Conservation (phyloP, 208 protist genomes). For the Leishmania guyanensis region DNA sequence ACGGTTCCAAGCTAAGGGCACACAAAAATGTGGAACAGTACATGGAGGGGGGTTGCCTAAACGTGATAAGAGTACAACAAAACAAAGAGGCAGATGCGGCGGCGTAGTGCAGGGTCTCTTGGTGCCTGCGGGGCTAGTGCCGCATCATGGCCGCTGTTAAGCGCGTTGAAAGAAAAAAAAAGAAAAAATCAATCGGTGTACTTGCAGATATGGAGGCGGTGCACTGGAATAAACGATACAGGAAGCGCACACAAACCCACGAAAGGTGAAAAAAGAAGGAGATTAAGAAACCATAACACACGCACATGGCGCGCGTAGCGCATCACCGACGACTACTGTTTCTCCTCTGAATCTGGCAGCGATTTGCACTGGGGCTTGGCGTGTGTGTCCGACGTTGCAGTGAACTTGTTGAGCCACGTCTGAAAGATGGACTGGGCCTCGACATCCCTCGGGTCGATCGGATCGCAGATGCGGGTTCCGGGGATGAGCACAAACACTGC, state of each 20-base stretch:
- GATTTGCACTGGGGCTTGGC: background rate
- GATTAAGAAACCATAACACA: background rate
- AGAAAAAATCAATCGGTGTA: background rate
- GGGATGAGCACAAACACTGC: conserved; percentile 69
- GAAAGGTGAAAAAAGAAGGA: background rate
- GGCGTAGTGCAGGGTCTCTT: conserved; percentile 1
- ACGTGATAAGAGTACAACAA: background rate
- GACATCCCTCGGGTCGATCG: conserved; percentile 37
- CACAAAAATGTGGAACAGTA: background rate
- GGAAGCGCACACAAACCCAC: background rate
- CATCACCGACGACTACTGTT: background rate
- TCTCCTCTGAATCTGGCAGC: background rate
- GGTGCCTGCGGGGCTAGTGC: background rate
- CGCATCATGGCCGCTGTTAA: background rate
- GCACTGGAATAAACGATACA: background rate
- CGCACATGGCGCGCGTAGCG: background rate
- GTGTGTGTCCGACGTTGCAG: background rate
- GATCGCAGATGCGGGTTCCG: conserved; percentile 52
- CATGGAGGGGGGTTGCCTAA: background rate
- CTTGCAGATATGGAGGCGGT: background rate
- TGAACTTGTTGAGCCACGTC: conserved; percentile 22
- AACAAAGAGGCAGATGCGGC: background rate
- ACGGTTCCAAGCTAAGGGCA: background rate
- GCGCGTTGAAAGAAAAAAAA: background rate
- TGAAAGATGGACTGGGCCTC: conserved; percentile 33